A percentile compares a stretch with the other conserved stretches of the same genome.
phyloP scores from a whole-genome alignment of 345 rosid species.

The Citrus hindsii region DNA sequence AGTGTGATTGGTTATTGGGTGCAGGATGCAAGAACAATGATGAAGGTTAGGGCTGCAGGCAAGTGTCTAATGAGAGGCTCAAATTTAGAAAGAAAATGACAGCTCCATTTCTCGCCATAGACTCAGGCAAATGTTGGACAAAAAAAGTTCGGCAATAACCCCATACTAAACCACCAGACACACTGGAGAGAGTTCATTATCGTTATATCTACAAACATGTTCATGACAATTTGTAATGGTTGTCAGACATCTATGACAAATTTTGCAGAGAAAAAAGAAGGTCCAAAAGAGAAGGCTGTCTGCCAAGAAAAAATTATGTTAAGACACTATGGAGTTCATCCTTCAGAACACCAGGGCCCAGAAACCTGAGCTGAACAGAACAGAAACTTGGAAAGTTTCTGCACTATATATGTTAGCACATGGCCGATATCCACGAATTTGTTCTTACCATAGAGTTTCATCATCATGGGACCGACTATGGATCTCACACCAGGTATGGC shows the following conservation, averaged over 20 bases:
- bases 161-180: neutral
- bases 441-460: constrained; percentile 7
- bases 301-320: constrained; percentile 2
- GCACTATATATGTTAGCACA: constrained; percentile 9
- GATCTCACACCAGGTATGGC: neutral
- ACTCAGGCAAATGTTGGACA: constrained; percentile 1
- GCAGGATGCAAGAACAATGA: neutral
- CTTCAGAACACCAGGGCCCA: constrained; percentile 37
- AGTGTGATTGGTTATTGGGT: neutral
- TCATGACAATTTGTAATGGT: constrained; percentile 26
- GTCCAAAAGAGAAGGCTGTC: constrained; percentile 16
- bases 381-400: constrained; percentile 17
- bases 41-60: neutral
- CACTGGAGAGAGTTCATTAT: neutral
- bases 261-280: constrained; percentile 8
- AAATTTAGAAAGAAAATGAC: constrained; percentile 9
- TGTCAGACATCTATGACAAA: constrained; percentile 25
- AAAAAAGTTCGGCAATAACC: constrained; percentile 7
- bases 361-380: constrained; percentile 26
- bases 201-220: neutral
- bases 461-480: constrained; percentile 13
- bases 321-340: constrained; percentile 8
- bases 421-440: constrained; percentile 12
- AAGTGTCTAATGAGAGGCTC: neutral
- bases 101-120: neutral